Conservation (phyloP, 2,329 filamentous ascomycete genomes). For the Zasmidium cellare region DNA sequence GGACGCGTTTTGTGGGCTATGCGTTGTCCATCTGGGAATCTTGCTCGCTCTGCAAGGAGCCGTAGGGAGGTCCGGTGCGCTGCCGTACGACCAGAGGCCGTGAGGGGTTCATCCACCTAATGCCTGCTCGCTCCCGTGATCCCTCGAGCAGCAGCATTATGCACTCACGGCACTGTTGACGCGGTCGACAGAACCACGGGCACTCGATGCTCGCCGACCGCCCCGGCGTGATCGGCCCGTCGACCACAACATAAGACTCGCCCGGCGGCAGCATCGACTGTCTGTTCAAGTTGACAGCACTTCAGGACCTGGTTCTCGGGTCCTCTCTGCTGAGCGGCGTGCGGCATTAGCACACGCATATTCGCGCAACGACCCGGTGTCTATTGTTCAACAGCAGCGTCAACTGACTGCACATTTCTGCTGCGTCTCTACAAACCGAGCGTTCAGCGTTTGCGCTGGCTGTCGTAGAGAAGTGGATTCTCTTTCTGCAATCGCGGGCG, state of each 20-base stretch:
- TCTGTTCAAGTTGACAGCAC: not conserved
- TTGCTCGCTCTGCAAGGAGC: constrained; percentile 25
- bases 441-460: not conserved
- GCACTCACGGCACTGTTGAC: not conserved
- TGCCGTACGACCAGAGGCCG: constrained; percentile 19
- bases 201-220: not conserved
- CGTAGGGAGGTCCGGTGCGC: constrained; percentile 16
- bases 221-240: constrained; percentile 14
- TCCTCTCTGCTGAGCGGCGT: not conserved
- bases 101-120: constrained; percentile 18
- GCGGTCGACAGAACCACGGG: not conserved
- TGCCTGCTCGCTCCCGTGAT: constrained; percentile 14
- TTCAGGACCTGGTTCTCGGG: constrained; percentile 22
- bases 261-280: constrained; percentile 1
- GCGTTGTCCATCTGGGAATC: constrained; percentile 22
- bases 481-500: not conserved
- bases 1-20: constrained; percentile 14
- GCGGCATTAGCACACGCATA: constrained; percentile 5
- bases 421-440: constrained; percentile 19
- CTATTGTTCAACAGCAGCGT: constrained; percentile 16
- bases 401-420: constrained; percentile 14
- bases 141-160: not conserved
- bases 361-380: constrained; percentile 8
- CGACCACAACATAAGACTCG: constrained; percentile 14
- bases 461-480: not conserved